phyloP scores from a whole-genome alignment of 2,329 filamentous ascomycete species.

The Penicillium italicum region DNA sequence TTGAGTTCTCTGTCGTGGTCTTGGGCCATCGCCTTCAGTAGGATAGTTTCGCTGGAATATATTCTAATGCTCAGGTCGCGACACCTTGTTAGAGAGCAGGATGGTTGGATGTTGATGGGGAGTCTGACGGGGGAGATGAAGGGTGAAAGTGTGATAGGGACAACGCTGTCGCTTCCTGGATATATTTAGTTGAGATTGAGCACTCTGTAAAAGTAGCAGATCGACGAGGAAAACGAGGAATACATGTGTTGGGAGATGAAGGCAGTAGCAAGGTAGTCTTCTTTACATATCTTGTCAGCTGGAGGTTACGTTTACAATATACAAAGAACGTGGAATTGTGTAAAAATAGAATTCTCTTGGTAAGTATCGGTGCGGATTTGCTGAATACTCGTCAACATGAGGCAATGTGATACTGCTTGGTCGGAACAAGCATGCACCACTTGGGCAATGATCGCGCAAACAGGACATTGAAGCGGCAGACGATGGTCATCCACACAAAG shows the following conservation, averaged over 20 bases:
- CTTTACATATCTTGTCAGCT: not conserved
- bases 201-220: not conserved
- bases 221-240: no score
- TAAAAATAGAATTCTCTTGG: slow-evolving; percentile 5
- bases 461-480: slow-evolving; percentile 3
- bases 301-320: not conserved
- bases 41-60: not conserved
- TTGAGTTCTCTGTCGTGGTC: not conserved
- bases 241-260: not conserved
- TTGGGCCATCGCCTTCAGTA: not conserved
- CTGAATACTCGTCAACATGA: slow-evolving; percentile 1
- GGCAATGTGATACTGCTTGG: slow-evolving; percentile 3
- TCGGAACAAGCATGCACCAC: slow-evolving; percentile 6
- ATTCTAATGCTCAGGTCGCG: not conserved
- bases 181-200: not conserved
- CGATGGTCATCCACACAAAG: slow-evolving; percentile 1
- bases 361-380: not conserved
- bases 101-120: no score
- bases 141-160: not conserved
- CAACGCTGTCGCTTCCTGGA: not conserved
- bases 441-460: not conserved
- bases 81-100: not conserved
- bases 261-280: not conserved
- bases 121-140: no score
- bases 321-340: not conserved